Conservation (phyloP, 495 filamentous ascomycete genomes). For the Cercophora samala region DNA sequence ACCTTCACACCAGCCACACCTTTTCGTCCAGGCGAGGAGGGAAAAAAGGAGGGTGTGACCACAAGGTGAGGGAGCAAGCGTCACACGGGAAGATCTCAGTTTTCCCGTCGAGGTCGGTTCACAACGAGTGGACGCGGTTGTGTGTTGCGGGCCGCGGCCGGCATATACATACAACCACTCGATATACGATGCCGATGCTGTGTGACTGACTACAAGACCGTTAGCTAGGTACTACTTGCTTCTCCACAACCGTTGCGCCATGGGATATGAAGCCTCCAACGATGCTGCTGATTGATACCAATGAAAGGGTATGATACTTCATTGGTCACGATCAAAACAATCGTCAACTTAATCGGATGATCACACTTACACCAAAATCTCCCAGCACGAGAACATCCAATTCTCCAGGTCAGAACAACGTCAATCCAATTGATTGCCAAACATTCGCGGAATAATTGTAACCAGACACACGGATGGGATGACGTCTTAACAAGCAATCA, state of each 20-base stretch:
- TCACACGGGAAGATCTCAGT: background rate
- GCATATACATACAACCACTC: background rate
- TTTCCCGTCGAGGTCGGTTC: constrained; percentile 5
- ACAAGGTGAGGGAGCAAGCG: background rate
- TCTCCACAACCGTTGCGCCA: background rate
- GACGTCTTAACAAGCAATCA: constrained; percentile 4
- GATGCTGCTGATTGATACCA: background rate
- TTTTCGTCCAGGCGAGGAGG: background rate
- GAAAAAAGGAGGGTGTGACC: background rate
- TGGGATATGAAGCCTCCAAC: background rate
- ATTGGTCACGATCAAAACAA: background rate
- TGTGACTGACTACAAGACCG: constrained; percentile 8
- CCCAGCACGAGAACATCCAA: background rate
- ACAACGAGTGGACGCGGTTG: background rate
- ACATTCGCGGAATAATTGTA: constrained; percentile 8
- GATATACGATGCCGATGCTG: constrained; percentile 7
- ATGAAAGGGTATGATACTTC: background rate
- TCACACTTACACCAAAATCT: background rate
- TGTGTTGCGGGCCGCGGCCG: too few relatives aligned
- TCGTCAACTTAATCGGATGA: background rate
- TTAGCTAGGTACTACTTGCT: background rate
- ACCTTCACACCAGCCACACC: background rate
- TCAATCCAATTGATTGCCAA: background rate
- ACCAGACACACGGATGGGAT: background rate
- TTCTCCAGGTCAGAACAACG: background rate